phyloP scores from a whole-genome alignment of 495 filamentous ascomycete species.

The Halenospora varia region DNA sequence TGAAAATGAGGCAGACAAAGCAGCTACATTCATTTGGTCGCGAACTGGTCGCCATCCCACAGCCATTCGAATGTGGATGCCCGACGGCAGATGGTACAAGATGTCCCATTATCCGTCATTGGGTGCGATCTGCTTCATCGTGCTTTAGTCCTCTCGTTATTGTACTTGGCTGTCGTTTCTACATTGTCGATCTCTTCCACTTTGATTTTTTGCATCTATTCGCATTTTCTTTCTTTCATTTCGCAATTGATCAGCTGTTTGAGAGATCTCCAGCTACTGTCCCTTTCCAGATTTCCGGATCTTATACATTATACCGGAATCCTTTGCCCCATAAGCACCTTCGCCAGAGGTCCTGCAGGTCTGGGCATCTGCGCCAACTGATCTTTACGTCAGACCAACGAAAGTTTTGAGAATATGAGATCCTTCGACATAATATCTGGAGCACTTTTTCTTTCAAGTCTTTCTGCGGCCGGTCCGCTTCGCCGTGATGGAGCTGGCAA shows the following conservation, averaged over 20 bases:
- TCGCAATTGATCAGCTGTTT: not conserved
- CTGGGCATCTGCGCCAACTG: not conserved
- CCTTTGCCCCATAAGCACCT: not conserved
- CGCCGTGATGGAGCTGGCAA: conserved; percentile 6
- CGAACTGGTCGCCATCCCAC: not conserved
- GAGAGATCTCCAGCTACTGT: not conserved
- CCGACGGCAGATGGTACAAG: not conserved
- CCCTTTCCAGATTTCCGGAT: not conserved
- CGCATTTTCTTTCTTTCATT: not conserved
- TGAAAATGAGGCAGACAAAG: not conserved
- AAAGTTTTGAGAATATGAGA: conserved; percentile 9
- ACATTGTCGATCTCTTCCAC: not conserved
- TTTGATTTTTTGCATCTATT: not conserved
- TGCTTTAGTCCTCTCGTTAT: not conserved
- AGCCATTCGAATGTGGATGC: not conserved
- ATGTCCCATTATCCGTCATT: not conserved
- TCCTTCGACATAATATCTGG: conserved; percentile 6
- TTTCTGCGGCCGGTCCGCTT: conserved; percentile 21
- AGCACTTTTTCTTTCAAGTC: conserved; percentile 7
- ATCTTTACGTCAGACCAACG: not conserved
- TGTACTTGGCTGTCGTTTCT: not conserved
- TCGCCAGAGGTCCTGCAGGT: not conserved
- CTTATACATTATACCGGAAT: not conserved
- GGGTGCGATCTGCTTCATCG: not conserved
- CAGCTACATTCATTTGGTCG: not conserved